These are phyloP conservation scores for Quercus tomentella DNA, from an alignment of 331 rosid species.

Conservation along the genomic window DNA sequence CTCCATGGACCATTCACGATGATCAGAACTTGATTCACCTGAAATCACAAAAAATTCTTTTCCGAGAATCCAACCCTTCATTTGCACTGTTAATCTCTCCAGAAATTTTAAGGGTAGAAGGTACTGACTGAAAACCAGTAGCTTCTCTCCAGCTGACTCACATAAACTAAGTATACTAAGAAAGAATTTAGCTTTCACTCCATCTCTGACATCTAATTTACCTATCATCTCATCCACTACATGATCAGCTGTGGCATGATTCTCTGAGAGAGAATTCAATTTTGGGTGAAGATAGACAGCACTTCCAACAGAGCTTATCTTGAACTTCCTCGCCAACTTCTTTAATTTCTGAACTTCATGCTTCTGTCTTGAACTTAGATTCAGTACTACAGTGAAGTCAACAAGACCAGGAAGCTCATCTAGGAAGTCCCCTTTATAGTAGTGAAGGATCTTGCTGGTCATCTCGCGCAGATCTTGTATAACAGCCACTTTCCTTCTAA, in stretches of 20 bases:
- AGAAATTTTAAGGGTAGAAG: constrained; percentile 76
- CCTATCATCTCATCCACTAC: constrained; percentile 57
- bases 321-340: constrained; percentile 54
- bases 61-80: constrained; percentile 70
- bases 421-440: constrained; percentile 87
- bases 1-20: constrained; percentile 80
- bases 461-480: constrained; percentile 90
- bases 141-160: constrained; percentile 69
- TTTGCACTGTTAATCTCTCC: constrained; percentile 54
- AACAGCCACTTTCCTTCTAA: constrained; percentile 68
- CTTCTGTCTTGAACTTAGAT: constrained; percentile 58
- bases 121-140: constrained; percentile 90
- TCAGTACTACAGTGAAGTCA: constrained; percentile 74
- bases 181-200: constrained; percentile 83
- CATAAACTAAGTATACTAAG: constrained; percentile 59
- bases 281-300: constrained; percentile 80
- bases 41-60: constrained; percentile 80
- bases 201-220: constrained; percentile 53
- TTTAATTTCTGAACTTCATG: constrained; percentile 48
- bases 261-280: constrained; percentile 50
- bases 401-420: constrained; percentile 95
- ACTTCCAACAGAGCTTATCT: constrained; percentile 67
- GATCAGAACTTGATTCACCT: constrained; percentile 73
- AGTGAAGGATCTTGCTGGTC: constrained; percentile 86
- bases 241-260: constrained; percentile 32